These are phyloP conservation scores for Vachellia collinsii DNA, from an alignment of 306 rosid species.

Conservation along the genomic window DNA sequence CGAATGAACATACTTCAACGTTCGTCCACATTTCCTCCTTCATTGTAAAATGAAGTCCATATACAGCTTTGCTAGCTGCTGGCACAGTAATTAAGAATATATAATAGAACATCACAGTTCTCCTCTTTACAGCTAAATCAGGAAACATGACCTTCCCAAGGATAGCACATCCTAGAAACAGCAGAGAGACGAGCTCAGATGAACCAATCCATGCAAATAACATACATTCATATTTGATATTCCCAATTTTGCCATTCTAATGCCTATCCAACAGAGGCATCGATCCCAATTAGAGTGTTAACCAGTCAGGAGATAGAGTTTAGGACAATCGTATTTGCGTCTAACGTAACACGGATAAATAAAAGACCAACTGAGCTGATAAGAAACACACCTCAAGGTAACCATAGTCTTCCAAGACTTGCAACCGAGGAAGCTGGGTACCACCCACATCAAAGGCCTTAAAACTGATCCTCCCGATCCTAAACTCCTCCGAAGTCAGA, in stretches of 20 bases:
- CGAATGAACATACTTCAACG: background rate
- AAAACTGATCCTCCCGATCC: slow-evolving; percentile 79
- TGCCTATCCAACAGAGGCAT: background rate
- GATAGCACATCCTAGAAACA: background rate
- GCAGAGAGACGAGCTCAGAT: background rate
- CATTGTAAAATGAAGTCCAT: background rate
- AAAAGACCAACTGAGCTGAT: background rate
- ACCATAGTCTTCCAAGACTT: slow-evolving; percentile 88
- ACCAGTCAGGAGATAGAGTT: background rate
- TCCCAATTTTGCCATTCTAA: background rate
- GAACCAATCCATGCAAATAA: background rate
- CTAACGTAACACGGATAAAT: background rate
- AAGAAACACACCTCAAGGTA: slow-evolving; percentile 60
- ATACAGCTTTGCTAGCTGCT: background rate
- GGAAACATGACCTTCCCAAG: background rate
- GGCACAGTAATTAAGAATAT: background rate
- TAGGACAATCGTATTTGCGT: background rate
- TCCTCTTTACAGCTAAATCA: too few relatives aligned
- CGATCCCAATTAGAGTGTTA: background rate
- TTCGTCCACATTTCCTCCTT: background rate
- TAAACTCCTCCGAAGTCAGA: slow-evolving; percentile 84
- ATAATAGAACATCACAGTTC: background rate
- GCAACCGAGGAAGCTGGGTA: slow-evolving; percentile 75
- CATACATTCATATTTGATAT: background rate
- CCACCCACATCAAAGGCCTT: slow-evolving; percentile 94